A percentile compares a stretch with the other conserved stretches of the same genome.
These are phyloP conservation scores for Globisporangium radiosum DNA, from an alignment of 352 stramenopile species.

Conservation along the genomic window DNA sequence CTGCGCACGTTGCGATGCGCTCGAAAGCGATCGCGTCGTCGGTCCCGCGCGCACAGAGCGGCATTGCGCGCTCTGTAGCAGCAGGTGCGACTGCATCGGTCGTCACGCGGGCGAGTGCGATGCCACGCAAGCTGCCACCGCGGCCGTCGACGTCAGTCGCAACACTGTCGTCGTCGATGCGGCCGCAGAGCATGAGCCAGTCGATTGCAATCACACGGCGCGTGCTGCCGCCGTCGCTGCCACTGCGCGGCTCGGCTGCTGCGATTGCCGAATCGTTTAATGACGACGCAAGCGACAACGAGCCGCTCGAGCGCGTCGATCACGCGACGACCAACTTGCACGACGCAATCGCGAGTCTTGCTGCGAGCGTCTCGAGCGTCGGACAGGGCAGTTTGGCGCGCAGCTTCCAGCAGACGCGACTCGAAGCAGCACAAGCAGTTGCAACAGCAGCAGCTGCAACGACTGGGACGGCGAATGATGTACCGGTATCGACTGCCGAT, in stretches of 20 bases:
- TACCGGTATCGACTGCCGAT: neutral
- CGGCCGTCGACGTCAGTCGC: slow-evolving; percentile 47
- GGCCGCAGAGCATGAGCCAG: slow-evolving; percentile 77
- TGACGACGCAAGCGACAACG: slow-evolving; percentile 30
- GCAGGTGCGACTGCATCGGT: slow-evolving; percentile 1
- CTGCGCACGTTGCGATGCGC: slow-evolving; percentile 11
- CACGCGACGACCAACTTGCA: slow-evolving; percentile 70
- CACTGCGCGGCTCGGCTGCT: neutral
- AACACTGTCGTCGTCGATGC: slow-evolving; percentile 12
- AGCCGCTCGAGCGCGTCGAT: slow-evolving; percentile 59
- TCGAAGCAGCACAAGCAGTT: slow-evolving; percentile 10
- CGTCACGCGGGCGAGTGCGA: slow-evolving; percentile 5
- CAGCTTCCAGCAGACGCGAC: slow-evolving; percentile 53
- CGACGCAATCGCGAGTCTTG: slow-evolving; percentile 77
- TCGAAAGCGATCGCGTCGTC: slow-evolving; percentile 9
- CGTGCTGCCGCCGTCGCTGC: slow-evolving; percentile 15
- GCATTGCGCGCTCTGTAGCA: slow-evolving; percentile 5
- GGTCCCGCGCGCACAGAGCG: slow-evolving; percentile 3
- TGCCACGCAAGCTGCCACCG: slow-evolving; percentile 27
- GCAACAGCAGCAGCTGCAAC: slow-evolving; percentile 3
- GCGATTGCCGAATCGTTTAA: neutral
- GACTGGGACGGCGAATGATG: neutral
- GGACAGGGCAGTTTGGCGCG: slow-evolving; percentile 65
- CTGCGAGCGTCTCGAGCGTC: slow-evolving; percentile 69
- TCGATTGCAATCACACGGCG: slow-evolving; percentile 63